Base-by-base conservation (phyloP, 768 basidiomycete genomes). In the Vararia minispora region DNA sequence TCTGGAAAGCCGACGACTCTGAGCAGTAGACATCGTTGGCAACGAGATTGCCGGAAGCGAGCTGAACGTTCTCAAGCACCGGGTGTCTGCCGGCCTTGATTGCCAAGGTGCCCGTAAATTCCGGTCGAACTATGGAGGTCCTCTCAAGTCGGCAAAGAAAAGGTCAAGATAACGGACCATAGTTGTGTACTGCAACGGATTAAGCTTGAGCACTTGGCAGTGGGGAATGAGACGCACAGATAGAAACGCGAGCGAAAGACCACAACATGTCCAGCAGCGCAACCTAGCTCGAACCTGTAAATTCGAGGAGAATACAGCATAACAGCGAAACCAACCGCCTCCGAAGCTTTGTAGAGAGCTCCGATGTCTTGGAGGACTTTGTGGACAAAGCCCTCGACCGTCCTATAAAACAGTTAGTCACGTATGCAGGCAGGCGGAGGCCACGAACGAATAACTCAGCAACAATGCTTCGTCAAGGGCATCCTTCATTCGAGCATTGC, bases 21-120 rank as follows among this genome's bases (percentile, higher is more conserved):
- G 79, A 84, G 50, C 86, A 86, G 50, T 86, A 99, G 1, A 85
- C 78, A 53, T 98, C 94, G 51, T 97, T 98, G 4, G 87, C 71
- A 3, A 97, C 76, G 20, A 91, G 64, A 4, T 69, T 74, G 3
- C 78, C 82, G n/a, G n/a, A n/a, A 0, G 72, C 69, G 1, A 74
- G 62, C 43, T 81, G 76, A 2, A 80, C 64, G 5, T 65, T 76
- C 55, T 94, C 88, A 11, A 94, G 67, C 6, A 95, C 69, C 1
- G 94, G 91, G 54, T 97, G 91, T 3, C 87, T 71, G 1, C 91
- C 90, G 0, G 74, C 71, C 56, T 90, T 92, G 57, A 97, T 80
- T 1, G 90, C 89, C 6, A 91, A 63, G 3, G 87, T 91, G 2
- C 79, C 84, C 6, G 88, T 91, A 51, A 88, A 90, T 49, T 94